Evolutionary conservation across 2,329 filamentous ascomycete species (phyloP).

Genomic region (Penicillium sp.): DNA sequence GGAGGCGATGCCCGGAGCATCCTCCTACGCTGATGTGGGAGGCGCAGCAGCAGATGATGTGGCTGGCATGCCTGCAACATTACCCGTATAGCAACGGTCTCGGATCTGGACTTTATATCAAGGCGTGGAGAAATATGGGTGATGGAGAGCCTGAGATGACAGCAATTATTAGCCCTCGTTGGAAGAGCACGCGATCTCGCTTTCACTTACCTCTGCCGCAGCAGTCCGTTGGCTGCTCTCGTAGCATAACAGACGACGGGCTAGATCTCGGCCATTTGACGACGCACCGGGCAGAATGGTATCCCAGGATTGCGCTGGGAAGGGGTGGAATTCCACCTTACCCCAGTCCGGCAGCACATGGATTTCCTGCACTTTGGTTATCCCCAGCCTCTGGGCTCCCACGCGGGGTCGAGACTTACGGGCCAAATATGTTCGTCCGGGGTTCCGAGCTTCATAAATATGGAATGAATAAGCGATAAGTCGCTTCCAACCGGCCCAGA

Average conservation of each 20-base stretch:
- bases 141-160: conserved; percentile 35
- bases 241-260: conserved; percentile 67
- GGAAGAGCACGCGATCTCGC: conserved; percentile 1
- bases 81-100: no score
- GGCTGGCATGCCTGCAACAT: no score
- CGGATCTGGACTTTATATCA: conserved; percentile 12
- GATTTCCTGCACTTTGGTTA: conserved; percentile 31
- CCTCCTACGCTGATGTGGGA: no score
- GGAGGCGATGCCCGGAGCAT: no score
- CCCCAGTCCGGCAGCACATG: conserved; percentile 76
- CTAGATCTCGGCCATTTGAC: conserved; percentile 60
- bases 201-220: conserved; percentile 57
- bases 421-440: conserved; percentile 81
- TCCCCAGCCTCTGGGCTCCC: conserved; percentile 1
- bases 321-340: conserved; percentile 74
- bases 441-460: conserved; percentile 88
- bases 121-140: conserved; percentile 37
- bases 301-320: conserved; percentile 66
- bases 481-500: conserved; percentile 89
- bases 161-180: background rate
- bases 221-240: conserved; percentile 65
- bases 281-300: conserved; percentile 64
- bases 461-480: conserved; percentile 82
- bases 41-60: no score
- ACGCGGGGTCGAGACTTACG: conserved; percentile 45